Base-by-base conservation (phyloP, 2,329 filamentous ascomycete species). In the Ustulina deusta region DNA sequence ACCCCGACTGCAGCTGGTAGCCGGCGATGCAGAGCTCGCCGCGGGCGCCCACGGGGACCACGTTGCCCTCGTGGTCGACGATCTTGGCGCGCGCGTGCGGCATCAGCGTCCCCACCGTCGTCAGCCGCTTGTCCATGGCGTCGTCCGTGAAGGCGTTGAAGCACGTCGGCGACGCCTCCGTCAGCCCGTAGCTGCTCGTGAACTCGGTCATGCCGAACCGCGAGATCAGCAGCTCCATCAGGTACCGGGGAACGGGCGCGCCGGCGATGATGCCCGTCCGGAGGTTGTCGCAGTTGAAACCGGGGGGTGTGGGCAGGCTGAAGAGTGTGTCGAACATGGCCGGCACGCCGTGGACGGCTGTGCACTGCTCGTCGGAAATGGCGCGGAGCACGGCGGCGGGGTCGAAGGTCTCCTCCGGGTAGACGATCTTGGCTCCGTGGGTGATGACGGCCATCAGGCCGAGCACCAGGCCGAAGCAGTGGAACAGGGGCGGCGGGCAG, bases 401-500 rank as follows among this genome's bases (percentile, higher is more conserved):
- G 73, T 93, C 90, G 74, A 95, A 95, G 0, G 90, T 88, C 74
- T 93, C 90, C 70, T 87, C 86, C 0, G 93, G 92, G 74, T 93
- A 93, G 10, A 95, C 88, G 58, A 94, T 89, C 78, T 91, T 92
- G 44, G 87, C 88, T 54, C 92, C 92, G 77, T 94, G 91, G 0
- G 91, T 93, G 60, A 94, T 80, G 49, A 88, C 85, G 1, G 91
- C 89, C 63, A 94, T 85, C 51, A 94, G 84, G 9, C 92, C 92
- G 2, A 94, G 86, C 0, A 94, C 91, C 7, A 95, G 86, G 1
- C 92, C 92, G 76, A 95, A 95, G 82, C 92, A 95, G 82, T 96
- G 93, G 83, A 96, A 96, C 3, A 96, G 84, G 0, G 93, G 93
- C 0, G 93, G 92, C 2, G 92, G 92, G 77, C 93, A 96, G 82